A percentile compares a stretch with the other conserved stretches of the same genome.
Conservation (phyloP, 768 basidiomycete genomes). For the Asterophora lycoperdoides region DNA sequence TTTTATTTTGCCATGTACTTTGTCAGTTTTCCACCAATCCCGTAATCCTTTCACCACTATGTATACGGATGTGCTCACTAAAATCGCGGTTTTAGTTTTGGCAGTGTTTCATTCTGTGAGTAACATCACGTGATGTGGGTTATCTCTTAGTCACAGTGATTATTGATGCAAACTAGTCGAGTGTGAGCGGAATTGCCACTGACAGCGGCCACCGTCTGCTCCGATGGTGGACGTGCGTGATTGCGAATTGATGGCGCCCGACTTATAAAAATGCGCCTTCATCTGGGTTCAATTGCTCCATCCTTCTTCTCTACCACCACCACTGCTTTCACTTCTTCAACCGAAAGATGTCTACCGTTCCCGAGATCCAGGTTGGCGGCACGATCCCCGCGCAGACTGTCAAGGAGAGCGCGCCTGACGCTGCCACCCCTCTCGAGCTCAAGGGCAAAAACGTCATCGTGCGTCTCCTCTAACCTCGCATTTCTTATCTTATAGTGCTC, state of each 20-base stretch:
- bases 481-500: neutral
- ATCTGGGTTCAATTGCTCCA: neutral
- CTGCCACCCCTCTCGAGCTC: slow-evolving; percentile 39
- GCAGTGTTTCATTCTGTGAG: too few relatives aligned
- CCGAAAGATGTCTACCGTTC: slow-evolving; percentile 5
- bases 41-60: too few relatives aligned
- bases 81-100: too few relatives aligned
- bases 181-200: neutral
- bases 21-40: too few relatives aligned
- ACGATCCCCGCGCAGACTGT: slow-evolving; percentile 47
- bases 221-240: neutral
- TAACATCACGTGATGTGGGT: too few relatives aligned
- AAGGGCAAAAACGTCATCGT: slow-evolving; percentile 64
- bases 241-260: slow-evolving; percentile 5
- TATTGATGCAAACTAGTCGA: too few relatives aligned
- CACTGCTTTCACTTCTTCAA: neutral
- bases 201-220: neutral
- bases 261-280: neutral
- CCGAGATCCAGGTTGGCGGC: slow-evolving; percentile 44
- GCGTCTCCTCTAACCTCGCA: slow-evolving; percentile 17
- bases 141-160: too few relatives aligned
- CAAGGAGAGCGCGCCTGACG: slow-evolving; percentile 55
- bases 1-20: too few relatives aligned
- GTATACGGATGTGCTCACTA: too few relatives aligned
- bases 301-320: neutral